Base-by-base conservation (phyloP, 2,329 filamentous ascomycete genomes). In the Hyphodiscus sp. region DNA sequence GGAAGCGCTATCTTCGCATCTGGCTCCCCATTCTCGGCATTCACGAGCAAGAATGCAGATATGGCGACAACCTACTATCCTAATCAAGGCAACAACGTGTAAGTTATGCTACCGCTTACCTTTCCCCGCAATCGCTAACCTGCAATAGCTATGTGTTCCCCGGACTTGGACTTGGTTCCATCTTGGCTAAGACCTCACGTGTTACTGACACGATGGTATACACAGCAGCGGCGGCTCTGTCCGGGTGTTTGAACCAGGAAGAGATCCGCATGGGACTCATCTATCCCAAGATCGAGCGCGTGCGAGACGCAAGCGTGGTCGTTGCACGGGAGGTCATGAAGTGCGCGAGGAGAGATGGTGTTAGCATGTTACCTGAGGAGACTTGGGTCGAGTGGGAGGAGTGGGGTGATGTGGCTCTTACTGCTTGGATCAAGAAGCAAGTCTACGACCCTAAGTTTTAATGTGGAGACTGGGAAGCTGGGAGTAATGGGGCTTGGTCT, bases 191-290 rank as follows among this genome's bases (percentile, higher is more conserved):
- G 77, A 82, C 91, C 13, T 85, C 88, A 61, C 84, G 84, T 63
- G 79, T 97, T 62, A 97, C 92, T 5, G 89, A 96, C 70, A 83
- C 86, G 71, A 99, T 99, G 94, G 91, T 99, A 67, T 97, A 97
- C 75, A 91, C 88, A 48, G 92, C 91, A 30, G 94, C 90, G 26
- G 85, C 86, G 42, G 86, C 90, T 4, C 81, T 97, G 19, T 82
- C 89, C 16, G 83, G 83, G 54, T 85, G 87, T 33, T 80, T 99
- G 57, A 91, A 86, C 58, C 77, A 83, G 41, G 86, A 94, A 58
- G 94, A 99, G 75, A 76, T 90, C 65, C 82, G 86, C 52, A 82
- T 85, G 69, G 89, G 90, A 51, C 85, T 95, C 69, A 85, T 97
- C 67, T 97, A 99, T 76, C 94, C 90, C 13, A 83, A 86, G 68